A percentile compares a stretch with the other conserved stretches of the same genome.
phyloP scores from a whole-genome alignment of 2,329 filamentous ascomycete species.

The Sordariomycetes sp. region DNA sequence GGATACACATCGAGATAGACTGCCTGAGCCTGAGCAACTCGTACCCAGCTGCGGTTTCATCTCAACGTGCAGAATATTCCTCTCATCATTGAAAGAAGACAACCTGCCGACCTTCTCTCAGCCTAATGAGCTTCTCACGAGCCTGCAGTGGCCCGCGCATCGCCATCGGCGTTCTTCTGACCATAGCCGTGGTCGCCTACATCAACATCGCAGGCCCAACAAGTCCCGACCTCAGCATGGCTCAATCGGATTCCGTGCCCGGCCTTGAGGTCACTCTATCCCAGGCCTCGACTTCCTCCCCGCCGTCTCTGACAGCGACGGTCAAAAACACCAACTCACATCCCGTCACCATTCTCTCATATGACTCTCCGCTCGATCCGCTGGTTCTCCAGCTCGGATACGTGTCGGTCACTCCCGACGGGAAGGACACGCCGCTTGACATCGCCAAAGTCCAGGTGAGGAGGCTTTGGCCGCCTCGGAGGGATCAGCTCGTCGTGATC shows the following conservation, averaged over 20 bases:
- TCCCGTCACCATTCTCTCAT: constrained; percentile 30
- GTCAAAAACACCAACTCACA: constrained; percentile 28
- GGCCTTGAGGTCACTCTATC: not conserved
- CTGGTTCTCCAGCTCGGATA: constrained; percentile 30
- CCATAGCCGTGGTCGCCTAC: not conserved
- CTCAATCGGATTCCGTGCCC: too few species aligned
- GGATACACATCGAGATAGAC: too few species aligned
- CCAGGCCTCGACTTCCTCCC: constrained; percentile 8
- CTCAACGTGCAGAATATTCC: too few species aligned
- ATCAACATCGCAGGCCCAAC: too few species aligned
- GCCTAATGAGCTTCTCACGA: not conserved
- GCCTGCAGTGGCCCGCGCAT: not conserved
- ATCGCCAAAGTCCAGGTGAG: constrained; percentile 26
- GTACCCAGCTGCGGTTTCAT: too few species aligned
- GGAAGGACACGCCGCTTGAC: constrained; percentile 20
- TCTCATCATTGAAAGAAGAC: too few species aligned
- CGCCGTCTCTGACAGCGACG: constrained; percentile 23
- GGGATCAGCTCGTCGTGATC: constrained; percentile 27
- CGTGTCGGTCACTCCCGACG: constrained; percentile 26
- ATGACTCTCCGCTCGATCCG: constrained; percentile 35
- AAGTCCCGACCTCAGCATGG: too few species aligned
- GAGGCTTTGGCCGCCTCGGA: constrained; percentile 29
- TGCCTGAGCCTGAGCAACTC: too few species aligned
- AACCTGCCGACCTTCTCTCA: too few species aligned
- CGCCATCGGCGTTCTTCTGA: not conserved